phyloP scores from a whole-genome alignment of 169 alveolate species.

The Amoebophrya sp. region DNA sequence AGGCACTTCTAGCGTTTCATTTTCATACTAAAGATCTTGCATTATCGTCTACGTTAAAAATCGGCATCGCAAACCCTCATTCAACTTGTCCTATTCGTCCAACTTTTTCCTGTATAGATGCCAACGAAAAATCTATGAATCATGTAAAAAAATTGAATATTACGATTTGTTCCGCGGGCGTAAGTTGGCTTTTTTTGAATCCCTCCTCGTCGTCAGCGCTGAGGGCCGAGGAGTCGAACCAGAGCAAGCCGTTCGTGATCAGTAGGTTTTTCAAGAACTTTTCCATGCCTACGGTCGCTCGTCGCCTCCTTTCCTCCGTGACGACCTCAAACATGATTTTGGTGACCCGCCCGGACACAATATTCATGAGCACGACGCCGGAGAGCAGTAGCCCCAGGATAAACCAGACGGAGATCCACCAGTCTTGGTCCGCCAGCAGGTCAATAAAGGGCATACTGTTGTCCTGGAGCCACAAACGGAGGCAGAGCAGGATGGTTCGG shows the following conservation, averaged over 20 bases:
- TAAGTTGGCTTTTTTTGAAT: too few relatives aligned
- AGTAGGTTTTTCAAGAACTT: background rate
- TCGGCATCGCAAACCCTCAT: too few relatives aligned
- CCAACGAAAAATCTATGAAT: too few relatives aligned
- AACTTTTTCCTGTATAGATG: too few relatives aligned
- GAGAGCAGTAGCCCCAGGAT: background rate
- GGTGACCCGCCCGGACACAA: background rate
- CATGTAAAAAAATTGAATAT: too few relatives aligned
- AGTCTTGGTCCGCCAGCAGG: background rate
- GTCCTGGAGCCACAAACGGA: slow-evolving; percentile 15
- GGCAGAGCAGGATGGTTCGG: background rate
- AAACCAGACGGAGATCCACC: background rate
- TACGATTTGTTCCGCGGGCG: background rate
- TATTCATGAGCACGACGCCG: slow-evolving; percentile 3
- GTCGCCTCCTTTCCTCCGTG: background rate
- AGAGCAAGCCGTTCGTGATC: slow-evolving; percentile 17
- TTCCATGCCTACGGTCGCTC: slow-evolving; percentile 7
- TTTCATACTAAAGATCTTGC: too few relatives aligned
- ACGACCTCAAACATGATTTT: slow-evolving; percentile 16
- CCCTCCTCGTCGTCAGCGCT: background rate
- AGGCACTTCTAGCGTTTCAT: too few relatives aligned
- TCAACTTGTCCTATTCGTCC: too few relatives aligned
- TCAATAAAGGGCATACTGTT: slow-evolving; percentile 5
- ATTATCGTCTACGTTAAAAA: too few relatives aligned
- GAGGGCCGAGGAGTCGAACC: background rate